Base-by-base conservation (phyloP, 1,139 yeast genomes). In the Candida sojae region DNA sequence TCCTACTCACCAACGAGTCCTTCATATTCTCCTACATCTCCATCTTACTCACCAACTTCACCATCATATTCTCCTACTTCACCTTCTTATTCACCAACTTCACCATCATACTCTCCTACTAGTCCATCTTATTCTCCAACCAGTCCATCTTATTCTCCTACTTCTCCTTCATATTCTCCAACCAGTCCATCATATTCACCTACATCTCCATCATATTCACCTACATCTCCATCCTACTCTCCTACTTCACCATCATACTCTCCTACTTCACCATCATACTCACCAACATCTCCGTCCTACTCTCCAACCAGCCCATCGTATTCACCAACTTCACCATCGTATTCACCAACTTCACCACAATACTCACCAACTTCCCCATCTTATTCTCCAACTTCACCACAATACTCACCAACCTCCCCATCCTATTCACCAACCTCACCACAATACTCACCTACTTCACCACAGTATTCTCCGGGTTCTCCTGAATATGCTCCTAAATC, bases 331-430 rank as follows among this genome's bases (percentile, higher is more conserved):
- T 81, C 88, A 1, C 93, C 95, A 55, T 61, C 73, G 2, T 83
- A 83, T 63, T 73, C 84, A 0, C 93, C 93, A 50, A 86, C 93
- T 0, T 83, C 89, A 1, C 96, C 96, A 53, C 60, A 73, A 1
- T 88, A 87, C 66, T 77, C 86, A 0, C 96, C 96, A 49, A 4
- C 82, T 0, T 75, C 79, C 3, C 84, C 83, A 55, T 60, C 74
- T 4, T 80, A 77, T 61, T 70, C 85, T 10, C 88, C 93, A 50
- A 84, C 93, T 0, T 83, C 90, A 0, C 96, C 96, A 57, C 72
- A 78, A 1, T 88, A 85, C 62, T 75, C 86, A 0, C 88, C 92
- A 50, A 84, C 93, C 0, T 83, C 89, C 0, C 95, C 95, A 58
- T 60, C 73, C 4, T 86, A 85, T 60, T 74, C 83, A 0, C 92